A percentile compares a stretch with the other conserved stretches of the same genome.
phyloP scores from a whole-genome alignment of 2,329 filamentous ascomycete species.

The Chrysoporthe puriensis region DNA sequence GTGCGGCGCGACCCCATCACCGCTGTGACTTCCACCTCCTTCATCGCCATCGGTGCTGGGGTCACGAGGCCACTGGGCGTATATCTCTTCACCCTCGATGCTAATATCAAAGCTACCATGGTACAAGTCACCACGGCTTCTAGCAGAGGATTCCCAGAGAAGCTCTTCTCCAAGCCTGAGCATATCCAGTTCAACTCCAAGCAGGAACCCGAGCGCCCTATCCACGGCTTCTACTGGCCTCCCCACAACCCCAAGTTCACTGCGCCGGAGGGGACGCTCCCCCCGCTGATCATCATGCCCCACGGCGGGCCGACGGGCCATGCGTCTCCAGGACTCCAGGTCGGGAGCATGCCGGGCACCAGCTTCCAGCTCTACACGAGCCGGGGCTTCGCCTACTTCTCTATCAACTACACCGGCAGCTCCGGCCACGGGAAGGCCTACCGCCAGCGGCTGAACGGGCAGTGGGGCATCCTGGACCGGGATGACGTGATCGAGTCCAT shows the following conservation, averaged over 20 bases:
- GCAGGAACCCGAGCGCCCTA: slow-evolving; percentile 35
- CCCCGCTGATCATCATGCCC: slow-evolving; percentile 53
- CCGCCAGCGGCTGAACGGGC: slow-evolving; percentile 50
- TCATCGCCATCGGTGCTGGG: slow-evolving; percentile 44
- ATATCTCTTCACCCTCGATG: slow-evolving; percentile 39
- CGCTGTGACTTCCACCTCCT: slow-evolving; percentile 39
- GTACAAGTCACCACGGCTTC: slow-evolving; percentile 39
- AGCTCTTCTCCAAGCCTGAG: slow-evolving; percentile 42
- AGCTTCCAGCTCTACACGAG: slow-evolving; percentile 57
- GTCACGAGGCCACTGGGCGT: slow-evolving; percentile 36
- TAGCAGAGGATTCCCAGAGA: slow-evolving; percentile 35
- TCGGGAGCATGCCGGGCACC: slow-evolving; percentile 32
- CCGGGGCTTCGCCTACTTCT: slow-evolving; percentile 55
- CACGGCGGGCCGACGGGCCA: slow-evolving; percentile 58
- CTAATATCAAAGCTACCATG: slow-evolving; percentile 23
- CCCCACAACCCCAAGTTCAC: slow-evolving; percentile 51
- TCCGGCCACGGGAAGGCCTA: slow-evolving; percentile 55
- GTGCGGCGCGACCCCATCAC: slow-evolving; percentile 39
- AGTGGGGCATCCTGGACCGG: slow-evolving; percentile 55
- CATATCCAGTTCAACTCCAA: slow-evolving; percentile 38
- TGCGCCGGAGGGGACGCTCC: slow-evolving; percentile 42
- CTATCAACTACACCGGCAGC: slow-evolving; percentile 57
- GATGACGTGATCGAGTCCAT: slow-evolving; percentile 54
- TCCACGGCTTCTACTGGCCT: slow-evolving; percentile 53
- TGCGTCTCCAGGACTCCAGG: slow-evolving; percentile 46